phyloP scores from a whole-genome alignment of 257 asterid species.

The Nicotiana attenuata region DNA sequence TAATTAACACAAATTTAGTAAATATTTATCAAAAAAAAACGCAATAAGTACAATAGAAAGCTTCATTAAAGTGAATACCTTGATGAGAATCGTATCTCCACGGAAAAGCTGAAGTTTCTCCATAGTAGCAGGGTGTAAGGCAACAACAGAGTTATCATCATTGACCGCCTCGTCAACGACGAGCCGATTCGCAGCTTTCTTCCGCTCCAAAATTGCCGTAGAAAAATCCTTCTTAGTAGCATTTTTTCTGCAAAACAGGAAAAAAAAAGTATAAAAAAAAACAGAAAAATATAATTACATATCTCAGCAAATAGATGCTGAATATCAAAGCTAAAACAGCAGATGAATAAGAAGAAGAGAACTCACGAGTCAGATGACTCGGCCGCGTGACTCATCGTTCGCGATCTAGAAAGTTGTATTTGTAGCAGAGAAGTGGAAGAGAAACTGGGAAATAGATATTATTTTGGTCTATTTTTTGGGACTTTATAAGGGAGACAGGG shows the following conservation, averaged over 20 bases:
- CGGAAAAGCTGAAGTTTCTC: slow-evolving; percentile 87
- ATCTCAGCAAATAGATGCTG: background rate
- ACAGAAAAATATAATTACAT: too few species aligned
- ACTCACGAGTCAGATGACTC: slow-evolving; percentile 86
- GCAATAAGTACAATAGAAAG: background rate
- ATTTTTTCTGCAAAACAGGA: slow-evolving; percentile 38
- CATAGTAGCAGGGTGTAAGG: slow-evolving; percentile 75
- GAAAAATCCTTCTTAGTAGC: slow-evolving; percentile 69
- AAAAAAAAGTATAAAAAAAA: slow-evolving; percentile 3
- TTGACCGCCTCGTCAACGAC: slow-evolving; percentile 83
- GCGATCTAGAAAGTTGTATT: background rate
- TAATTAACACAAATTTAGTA: background rate
- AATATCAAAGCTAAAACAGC: background rate
- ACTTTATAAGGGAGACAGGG: background rate
- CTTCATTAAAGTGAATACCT: slow-evolving; percentile 35
- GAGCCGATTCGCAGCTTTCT: slow-evolving; percentile 74
- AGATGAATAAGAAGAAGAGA: background rate
- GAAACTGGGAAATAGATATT: background rate
- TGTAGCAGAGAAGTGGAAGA: background rate
- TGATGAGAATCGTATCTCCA: slow-evolving; percentile 69
- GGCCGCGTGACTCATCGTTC: slow-evolving; percentile 45
- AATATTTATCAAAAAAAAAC: background rate
- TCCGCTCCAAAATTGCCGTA: slow-evolving; percentile 86
- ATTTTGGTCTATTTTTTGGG: background rate
- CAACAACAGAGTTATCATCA: slow-evolving; percentile 73